Conservation (phyloP, 768 basidiomycete species). For the Psilocybe cyanescens region DNA sequence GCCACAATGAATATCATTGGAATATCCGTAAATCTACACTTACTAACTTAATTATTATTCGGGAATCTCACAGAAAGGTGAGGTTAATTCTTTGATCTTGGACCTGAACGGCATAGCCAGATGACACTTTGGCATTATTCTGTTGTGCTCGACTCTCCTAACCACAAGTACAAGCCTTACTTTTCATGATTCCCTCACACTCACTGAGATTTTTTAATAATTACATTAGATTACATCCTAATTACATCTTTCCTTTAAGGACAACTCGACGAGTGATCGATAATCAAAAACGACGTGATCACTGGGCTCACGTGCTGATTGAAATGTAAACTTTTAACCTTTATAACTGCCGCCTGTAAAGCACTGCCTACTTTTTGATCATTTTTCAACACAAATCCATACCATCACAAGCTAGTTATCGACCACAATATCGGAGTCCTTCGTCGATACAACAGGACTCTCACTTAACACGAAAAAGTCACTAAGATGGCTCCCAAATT, state of each 20-base stretch:
- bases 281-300: slow-evolving; percentile 2
- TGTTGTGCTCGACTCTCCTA: no score
- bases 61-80: no score
- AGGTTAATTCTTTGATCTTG: not conserved
- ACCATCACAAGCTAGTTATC: slow-evolving; percentile 3
- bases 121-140: no score
- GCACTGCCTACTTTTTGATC: slow-evolving; percentile 10
- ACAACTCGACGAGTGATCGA: not conserved
- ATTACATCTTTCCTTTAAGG: not conserved
- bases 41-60: not conserved
- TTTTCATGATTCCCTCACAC: no score
- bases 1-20: no score
- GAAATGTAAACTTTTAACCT: not conserved
- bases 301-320: slow-evolving; percentile 13
- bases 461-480: not conserved
- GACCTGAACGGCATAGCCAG: not conserved
- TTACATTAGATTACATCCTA: no score
- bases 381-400: slow-evolving; percentile 7
- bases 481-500: slow-evolving; percentile 27
- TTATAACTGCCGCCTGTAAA: not conserved
- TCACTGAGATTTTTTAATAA: no score
- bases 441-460: not conserved
- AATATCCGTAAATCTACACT: no score
- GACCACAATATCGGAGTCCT: not conserved
- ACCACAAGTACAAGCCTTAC: no score